Percentiles rank a stretch among this genome's conserved stretches.
Evolutionary conservation across 352 stramenopile species (phyloP).

Genomic region (Pythium apleroticum): DNA sequence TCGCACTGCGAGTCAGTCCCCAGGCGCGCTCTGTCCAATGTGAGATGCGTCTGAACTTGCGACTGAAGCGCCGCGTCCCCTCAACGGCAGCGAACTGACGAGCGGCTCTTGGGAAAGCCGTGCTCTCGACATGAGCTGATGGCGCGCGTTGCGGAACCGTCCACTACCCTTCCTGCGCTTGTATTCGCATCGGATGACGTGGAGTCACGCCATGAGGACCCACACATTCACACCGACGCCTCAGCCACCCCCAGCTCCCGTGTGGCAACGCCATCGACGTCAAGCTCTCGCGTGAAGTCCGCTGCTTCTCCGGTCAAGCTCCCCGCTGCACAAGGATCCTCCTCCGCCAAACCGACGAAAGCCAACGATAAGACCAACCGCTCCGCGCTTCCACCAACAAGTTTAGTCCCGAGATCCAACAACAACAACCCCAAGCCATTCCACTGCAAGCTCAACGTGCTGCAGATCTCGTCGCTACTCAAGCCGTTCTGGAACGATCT

Average conservation of each 20-base stretch:
- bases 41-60: background rate
- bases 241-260: background rate
- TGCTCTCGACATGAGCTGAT: background rate
- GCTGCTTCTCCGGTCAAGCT: background rate
- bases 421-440: conserved; percentile 9
- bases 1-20: no score
- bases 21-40: no score
- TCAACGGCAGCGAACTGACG: background rate
- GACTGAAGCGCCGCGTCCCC: background rate
- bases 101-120: background rate
- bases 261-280: background rate
- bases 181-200: background rate
- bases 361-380: background rate
- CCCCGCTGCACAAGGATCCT: background rate
- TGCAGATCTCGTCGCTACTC: conserved; percentile 43
- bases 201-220: background rate
- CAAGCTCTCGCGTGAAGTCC: background rate
- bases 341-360: background rate
- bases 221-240: background rate
- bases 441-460: conserved; percentile 36
- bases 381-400: background rate
- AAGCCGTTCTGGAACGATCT: conserved; percentile 55
- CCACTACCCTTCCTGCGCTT: background rate
- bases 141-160: background rate
- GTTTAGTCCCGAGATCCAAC: background rate